Evolutionary conservation across 352 stramenopile genomes (phyloP), one percentile per base, ranked within the genome.

Genomic region (Globisporangium ultimum): DNA sequence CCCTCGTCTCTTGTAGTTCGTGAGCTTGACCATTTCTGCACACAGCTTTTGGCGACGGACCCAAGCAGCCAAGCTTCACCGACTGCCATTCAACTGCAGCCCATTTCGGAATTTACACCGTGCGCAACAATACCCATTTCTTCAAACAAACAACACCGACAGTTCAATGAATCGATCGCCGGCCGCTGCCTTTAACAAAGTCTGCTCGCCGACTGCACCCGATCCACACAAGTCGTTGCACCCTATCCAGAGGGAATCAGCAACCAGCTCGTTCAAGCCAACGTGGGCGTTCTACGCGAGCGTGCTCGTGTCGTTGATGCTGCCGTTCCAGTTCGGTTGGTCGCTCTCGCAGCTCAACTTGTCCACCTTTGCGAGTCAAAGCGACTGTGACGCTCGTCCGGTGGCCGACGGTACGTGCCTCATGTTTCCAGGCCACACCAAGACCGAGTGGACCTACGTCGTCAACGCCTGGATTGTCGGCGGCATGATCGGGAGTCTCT

Each of bases 391-490:
- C 36, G 74, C 69, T 1, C 69, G 64, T 15, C 78, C 76, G 3
- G 68, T 87, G 1, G 55, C 45, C 9, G 20, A 51, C 10, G 74
- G 66, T 34, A 77, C 66, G 14, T 87, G 77, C 56, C 56, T 87
- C 24, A 78, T 87, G 65, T 88, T 89, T 53, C 71, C 79, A 14
- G 74, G 73, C 1, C 80, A 88, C 58, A 71, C 80, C 0, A 62
- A 70, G 9, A 58, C 60, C 6, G 56, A 89, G 36, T 91, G 81
- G 81, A 84, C 69, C 7, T 75, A 71, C 40, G 74, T 64, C 41
- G 67, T 68, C 43, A 84, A 86, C 56, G 66, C 66, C 21, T 88
- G 77, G 77, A 75, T 88, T 53, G 60, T 84, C 50, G 77, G 75
- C 10, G 80, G 68, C 12, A 84, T 84, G 68, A 24, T 80, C 59